Base-by-base conservation (phyloP, 1,139 yeast species). In the Yamadazyma aaseri region DNA sequence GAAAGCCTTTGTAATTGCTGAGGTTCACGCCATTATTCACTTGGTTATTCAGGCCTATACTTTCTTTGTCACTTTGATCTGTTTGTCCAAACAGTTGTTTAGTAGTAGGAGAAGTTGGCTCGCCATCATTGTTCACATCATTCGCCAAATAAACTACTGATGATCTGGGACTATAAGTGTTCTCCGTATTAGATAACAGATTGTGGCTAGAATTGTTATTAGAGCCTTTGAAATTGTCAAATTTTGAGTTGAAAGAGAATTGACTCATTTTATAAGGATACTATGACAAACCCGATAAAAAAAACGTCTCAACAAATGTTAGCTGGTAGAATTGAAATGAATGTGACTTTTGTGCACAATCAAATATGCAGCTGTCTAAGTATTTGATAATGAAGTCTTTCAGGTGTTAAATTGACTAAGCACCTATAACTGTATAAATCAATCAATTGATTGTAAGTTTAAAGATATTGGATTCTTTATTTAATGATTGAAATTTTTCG, bases 1-100 rank as follows among this genome's bases (percentile, higher is more conserved):
- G 81, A 53, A 76, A 71, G 2, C 81, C 81, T 35, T 59, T 63
- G 45, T 75, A 74, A 31, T 62, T 25, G 8, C 20, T 24, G 17
- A 29, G 11, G 3, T 14, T n/a, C 10, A 28, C 50, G 22, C 59
- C 69, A 34, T 20, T 18, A 9, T n/a, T 17, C 23, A 8, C n/a
- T 8, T 16, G 21, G 17, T 26, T 11, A 11, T 14, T 14, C 10
- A 16, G 32, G 13, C 14, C n/a, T n/a, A n/a, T n/a, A 7, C 15
- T 9, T 11, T 11, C 15, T 17, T 18, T 20, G 28, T 22, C 12
- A 17, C 18, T 20, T 17, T 26, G 11, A 32, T 28, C 21, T 3
- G 12, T 20, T 8, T 17, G 8, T 5, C 12, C 11, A 15, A 21
- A 13, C 21, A 18, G 8, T 9, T 18, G 21, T 6, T 18, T 18